phyloP scores from a whole-genome alignment of 176 grass and related monocot species.

The Leersia perrieri region DNA sequence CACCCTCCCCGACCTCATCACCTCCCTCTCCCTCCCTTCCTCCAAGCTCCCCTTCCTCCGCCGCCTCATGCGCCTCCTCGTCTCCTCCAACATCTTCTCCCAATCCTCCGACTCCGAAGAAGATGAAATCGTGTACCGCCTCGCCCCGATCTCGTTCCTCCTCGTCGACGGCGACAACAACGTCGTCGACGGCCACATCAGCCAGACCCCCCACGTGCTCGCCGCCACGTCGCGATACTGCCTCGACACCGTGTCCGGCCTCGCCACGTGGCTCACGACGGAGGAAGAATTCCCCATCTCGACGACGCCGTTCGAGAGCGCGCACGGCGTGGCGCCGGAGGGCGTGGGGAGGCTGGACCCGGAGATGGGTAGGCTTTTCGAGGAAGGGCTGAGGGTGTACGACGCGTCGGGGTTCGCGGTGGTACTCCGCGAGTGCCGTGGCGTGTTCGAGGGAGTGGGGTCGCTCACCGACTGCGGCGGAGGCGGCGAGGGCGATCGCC shows the following conservation, averaged over 20 bases:
- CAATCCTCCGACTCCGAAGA: neutral
- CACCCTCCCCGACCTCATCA: constrained; percentile 3
- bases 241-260: neutral
- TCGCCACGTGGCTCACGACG: constrained; percentile 43
- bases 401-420: neutral
- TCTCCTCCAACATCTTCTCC: constrained; percentile 19
- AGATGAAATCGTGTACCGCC: constrained; percentile 8
- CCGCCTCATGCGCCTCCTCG: constrained; percentile 45
- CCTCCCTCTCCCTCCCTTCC: constrained; percentile 19
- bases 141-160: constrained; percentile 20
- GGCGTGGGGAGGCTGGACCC: neutral
- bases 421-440: neutral
- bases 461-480: constrained; percentile 43
- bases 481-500: constrained; percentile 4
- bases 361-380: constrained; percentile 2
- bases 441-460: constrained; percentile 25
- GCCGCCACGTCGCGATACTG: neutral
- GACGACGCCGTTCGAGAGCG: neutral
- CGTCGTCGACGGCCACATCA: neutral
- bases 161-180: constrained; percentile 18
- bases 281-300: neutral
- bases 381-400: neutral
- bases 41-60: constrained; percentile 16
- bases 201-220: neutral
- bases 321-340: neutral